Base-by-base conservation (phyloP, 2,329 filamentous ascomycete genomes). In the Venturia effusa region DNA sequence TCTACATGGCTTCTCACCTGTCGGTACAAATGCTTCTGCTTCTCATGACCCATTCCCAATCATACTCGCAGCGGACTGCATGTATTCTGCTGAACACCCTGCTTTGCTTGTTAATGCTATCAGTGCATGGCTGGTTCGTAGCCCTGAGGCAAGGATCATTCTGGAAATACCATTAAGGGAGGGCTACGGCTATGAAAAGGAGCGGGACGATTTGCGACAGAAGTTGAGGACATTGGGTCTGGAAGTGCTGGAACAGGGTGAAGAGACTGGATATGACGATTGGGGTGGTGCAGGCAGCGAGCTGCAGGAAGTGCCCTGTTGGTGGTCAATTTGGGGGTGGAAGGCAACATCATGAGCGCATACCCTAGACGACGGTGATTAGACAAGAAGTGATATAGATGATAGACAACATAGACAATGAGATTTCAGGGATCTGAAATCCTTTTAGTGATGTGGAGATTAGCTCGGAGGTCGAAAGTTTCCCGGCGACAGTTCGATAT, bases 81-180 rank as follows among this genome's bases (percentile, higher is more conserved):
- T 99, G 24, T 97, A 97, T 75, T 91, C 92, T 57, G 83, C 92
- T 60, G 83, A 89, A 4, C 94, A 97, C 71, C 91, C 93, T 0
- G 76, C 74, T 3, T 83, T 94, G 70, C 81, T 97, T 27, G 85
- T 87, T 0, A 79, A 85, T 17, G 87, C 89, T 17, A 86, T 97
- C 55, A 75, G 80, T 11, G 76, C 81, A 45, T 90, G 92, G 75
- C 79, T 97, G 13, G 81, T 81, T 10, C 75, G 78, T 17, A 79
- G 78, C 3, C 64, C 73, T 0, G 77, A 82, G 34, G 84, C 90
- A 1, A 82, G 88, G 41, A 88, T 88, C 1, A 80, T 97, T 13
- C 78, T 94, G 55, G 93, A 96, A 77, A 84, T 95, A 54, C 93
- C 93, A 0, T 79, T 91, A 63, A 82, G 94, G 43, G 88, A 92